Base-by-base conservation (phyloP, 225 moss, liverwort and hornwort genomes). In the Ulota crispa region DNA sequence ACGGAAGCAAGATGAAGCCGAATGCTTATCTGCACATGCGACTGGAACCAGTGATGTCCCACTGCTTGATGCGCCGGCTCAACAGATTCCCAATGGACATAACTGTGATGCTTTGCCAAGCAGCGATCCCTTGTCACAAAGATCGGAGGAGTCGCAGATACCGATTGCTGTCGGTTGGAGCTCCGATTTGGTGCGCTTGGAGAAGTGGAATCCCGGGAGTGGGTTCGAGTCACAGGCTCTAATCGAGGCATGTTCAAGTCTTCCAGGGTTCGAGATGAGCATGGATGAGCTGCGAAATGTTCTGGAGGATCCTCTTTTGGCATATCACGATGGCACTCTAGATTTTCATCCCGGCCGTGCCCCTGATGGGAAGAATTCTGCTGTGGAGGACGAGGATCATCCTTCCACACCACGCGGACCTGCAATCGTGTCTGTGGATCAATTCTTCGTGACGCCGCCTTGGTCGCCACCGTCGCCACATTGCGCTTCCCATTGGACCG, bases 351-450 rank as follows among this genome's bases (percentile, higher is more conserved):
- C 6, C 39, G 43, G 43, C 68, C 15, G n/a, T 72, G 68, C 59
- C 39, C 14, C 59, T 7, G 26, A 64, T 14, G 59, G 16, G 5
- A 74, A 75, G 65, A 53, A 42, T 13, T 36, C 34, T 75, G 52
- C 60, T 68, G 66, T 42, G 5, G 54, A 28, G 31, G 72, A 59
- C 53, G 84, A 72, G 31, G 82, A 75, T 67, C 68, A 3, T 47
- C 83, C 82, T 5, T 86, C 79, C 65, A 84, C 86, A 79, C 88
- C 88, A 67, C 75, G 83, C 7, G 81, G 81, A 36, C 73, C 79
- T 65, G 62, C 68, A 45, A 27, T 43, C 62, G 88, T 70, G 39
- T 65, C 75, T 37, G 26, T 30, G 43, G 27, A 45, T 54, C 80
- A 60, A 13, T 66, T 42, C 54, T 79, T 70, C 42, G 68, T 70